Percentiles rank a stretch among this genome's conserved stretches.
Conservation (phyloP, 1,284 basidiomycete genomes). For the Ustilago bromivora region DNA sequence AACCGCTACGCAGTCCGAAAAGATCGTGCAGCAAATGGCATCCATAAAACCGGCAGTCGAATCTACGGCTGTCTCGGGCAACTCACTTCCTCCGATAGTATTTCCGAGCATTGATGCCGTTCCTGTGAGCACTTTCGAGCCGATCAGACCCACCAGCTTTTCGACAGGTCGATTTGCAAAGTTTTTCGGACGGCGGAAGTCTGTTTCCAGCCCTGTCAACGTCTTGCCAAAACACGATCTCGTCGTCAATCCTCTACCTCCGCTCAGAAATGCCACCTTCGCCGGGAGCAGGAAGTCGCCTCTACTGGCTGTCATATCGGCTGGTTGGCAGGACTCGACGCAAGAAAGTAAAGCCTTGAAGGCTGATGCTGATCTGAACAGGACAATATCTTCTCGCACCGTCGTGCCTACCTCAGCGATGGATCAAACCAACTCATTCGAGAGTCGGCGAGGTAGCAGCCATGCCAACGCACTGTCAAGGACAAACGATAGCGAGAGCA, state of each 20-base stretch:
- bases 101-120: slow-evolving; percentile 5
- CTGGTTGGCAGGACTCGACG: slow-evolving; percentile 11
- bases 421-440: neutral
- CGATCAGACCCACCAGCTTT: neutral
- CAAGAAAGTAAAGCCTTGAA: neutral
- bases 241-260: slow-evolving; percentile 17
- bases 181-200: slow-evolving; percentile 41
- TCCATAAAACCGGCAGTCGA: neutral
- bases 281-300: slow-evolving; percentile 20
- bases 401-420: neutral
- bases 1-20: slow-evolving; percentile 8
- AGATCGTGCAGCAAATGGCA: slow-evolving; percentile 4
- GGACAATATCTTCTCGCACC: slow-evolving; percentile 14
- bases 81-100: neutral
- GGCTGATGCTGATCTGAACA: neutral
- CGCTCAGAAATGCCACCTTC: slow-evolving; percentile 11
- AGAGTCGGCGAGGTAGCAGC: neutral
- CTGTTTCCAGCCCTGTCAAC: slow-evolving; percentile 20
- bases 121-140: neutral
- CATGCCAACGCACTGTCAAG: neutral
- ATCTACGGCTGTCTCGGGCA: neutral
- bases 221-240: slow-evolving; percentile 20
- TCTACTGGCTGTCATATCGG: slow-evolving; percentile 34
- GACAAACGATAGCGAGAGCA: slow-evolving; percentile 15
- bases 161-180: slow-evolving; percentile 23